Base-by-base conservation (phyloP, 2,329 filamentous ascomycete genomes). In the Alternaria atra region DNA sequence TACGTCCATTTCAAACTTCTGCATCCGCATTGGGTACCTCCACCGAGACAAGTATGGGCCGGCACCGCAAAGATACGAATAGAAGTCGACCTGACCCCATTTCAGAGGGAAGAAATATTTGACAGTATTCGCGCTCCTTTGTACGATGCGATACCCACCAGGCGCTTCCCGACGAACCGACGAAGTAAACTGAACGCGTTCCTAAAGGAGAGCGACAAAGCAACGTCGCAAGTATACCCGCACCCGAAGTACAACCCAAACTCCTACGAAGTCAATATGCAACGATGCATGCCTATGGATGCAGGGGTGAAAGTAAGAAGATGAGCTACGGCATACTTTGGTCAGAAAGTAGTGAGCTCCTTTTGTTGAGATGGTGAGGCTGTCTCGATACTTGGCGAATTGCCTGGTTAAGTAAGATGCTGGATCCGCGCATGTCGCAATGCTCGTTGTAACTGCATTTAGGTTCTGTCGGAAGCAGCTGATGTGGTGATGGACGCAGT, bases 291-390 rank as follows among this genome's bases (percentile, higher is more conserved):
- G 39, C 7, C 39, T 42, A 13, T 23, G 39, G 20, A 48, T 34
- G 46, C 46, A 48, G 46, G 46, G 17, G 46, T 12, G 12, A 23
- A 35, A 15, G 30, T n/a, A 20, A 25, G 46, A 48, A 35, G 15
- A 9, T 35, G 46, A 23, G 30, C 46, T 32, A 48, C 30, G 30
- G 17, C 17, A 20, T 25, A 12, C 35, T 8, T 15, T 34, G 20
- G 17, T 23, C 17, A 32, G 30, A 32, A 48, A 48, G 29, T 32
- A 20, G 44, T 9, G 29, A 29, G 30, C 32, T 32, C 23, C 44
- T 48, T 34, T 10, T 48, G 44, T 48, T 48, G 29, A 34, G 46
- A 30, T 48, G 44, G 30, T 30, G 44, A 48, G 44, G 44, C 44
- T 48, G 44, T 48, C 44, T 17, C 29, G n/a, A 32, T 32, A 3